A percentile compares a stretch with the other conserved stretches of the same genome.
phyloP scores from a whole-genome alignment of 1,284 basidiomycete genomes.

The Anthracocystis setariae region DNA sequence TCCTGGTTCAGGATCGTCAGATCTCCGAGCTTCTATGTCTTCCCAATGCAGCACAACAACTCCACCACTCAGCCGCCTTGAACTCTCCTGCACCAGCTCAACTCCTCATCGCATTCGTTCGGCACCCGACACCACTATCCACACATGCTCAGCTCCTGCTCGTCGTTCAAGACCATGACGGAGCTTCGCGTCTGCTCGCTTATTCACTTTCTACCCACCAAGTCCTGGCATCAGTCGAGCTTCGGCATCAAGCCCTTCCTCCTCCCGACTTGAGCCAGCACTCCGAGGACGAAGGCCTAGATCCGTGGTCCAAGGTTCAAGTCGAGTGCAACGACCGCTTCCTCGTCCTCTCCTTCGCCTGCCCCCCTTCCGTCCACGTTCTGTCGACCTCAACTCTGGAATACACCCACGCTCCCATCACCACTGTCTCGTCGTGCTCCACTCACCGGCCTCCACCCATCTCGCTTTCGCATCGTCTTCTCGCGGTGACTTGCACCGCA shows the following conservation, averaged over 20 bases:
- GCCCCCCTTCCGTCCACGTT: slow-evolving; percentile 34
- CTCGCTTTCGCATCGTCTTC: slow-evolving; percentile 37
- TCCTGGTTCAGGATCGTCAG: slow-evolving; percentile 32
- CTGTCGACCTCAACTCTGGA: slow-evolving; percentile 26
- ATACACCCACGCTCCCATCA: slow-evolving; percentile 20
- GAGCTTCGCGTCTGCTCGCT: slow-evolving; percentile 15
- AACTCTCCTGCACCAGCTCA: not conserved
- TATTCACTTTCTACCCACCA: slow-evolving; percentile 39
- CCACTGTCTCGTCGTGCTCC: slow-evolving; percentile 14
- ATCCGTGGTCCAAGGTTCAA: slow-evolving; percentile 21
- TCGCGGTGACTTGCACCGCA: slow-evolving; percentile 26
- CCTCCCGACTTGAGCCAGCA: not conserved
- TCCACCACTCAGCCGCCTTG: slow-evolving; percentile 2
- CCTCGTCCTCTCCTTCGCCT: slow-evolving; percentile 37
- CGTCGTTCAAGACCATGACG: slow-evolving; percentile 12
- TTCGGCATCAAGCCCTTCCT: slow-evolving; percentile 10
- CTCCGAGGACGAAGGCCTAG: not conserved
- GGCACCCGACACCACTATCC: slow-evolving; percentile 15
- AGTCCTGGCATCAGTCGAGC: slow-evolving; percentile 17
- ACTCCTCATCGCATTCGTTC: slow-evolving; percentile 20
- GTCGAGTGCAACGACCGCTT: slow-evolving; percentile 30
- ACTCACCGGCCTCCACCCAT: slow-evolving; percentile 15
- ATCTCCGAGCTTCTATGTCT: slow-evolving; percentile 39
- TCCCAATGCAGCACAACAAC: slow-evolving; percentile 15
- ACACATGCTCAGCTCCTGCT: slow-evolving; percentile 23